Percentiles rank a stretch among this genome's conserved stretches.
These are phyloP conservation scores for Vaccinium macrocarpon DNA, from an alignment of 148 eudicot genomes.

Conservation along the genomic window DNA sequence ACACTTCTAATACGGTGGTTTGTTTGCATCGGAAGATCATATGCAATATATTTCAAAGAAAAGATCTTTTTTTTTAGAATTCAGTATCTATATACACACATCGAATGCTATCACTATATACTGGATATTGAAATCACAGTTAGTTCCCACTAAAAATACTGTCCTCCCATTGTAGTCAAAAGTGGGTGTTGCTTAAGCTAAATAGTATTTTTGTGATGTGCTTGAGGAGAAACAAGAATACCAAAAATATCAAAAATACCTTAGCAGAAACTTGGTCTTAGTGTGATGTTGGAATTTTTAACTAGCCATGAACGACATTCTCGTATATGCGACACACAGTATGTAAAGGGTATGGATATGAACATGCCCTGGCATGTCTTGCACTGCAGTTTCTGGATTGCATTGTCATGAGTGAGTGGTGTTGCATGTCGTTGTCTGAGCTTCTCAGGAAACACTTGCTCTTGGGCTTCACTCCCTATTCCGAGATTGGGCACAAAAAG, in stretches of 20 bases:
- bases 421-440: not conserved
- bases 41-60: too few species aligned
- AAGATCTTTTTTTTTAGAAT: too few species aligned
- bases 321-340: not conserved
- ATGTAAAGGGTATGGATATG: not conserved
- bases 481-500: not conserved
- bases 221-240: too few species aligned
- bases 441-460: not conserved
- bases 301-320: not conserved
- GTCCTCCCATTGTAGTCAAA: too few species aligned
- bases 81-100: not conserved
- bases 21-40: not conserved
- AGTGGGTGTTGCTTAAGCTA: too few species aligned
- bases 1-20: not conserved
- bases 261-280: not conserved
- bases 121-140: not conserved
- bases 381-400: not conserved
- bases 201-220: too few species aligned
- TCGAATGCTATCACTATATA: not conserved
- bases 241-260: too few species aligned
- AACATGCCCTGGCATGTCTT: not conserved
- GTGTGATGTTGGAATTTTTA: not conserved
- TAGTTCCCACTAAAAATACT: too few species aligned
- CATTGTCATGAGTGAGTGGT: not conserved
- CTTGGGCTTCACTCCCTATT: not conserved